Conservation (phyloP, 352 stramenopile species). For the Globisporangium recalcitrans region DNA sequence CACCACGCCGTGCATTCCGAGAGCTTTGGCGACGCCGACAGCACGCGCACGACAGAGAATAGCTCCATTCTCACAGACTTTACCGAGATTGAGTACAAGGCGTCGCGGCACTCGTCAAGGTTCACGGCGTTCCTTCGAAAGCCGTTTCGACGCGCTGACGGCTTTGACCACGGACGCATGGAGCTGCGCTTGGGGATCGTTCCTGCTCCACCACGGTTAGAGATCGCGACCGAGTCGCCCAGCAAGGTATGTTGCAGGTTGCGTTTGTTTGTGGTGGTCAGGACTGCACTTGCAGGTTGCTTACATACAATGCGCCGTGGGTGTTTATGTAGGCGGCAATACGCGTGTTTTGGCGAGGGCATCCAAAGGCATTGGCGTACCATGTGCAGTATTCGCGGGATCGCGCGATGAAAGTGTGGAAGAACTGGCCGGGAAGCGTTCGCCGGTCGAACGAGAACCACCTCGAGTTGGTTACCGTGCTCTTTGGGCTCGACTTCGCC, state of each 20-base stretch:
- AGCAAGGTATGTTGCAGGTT: constrained; percentile 41
- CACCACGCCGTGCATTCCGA: constrained; percentile 68
- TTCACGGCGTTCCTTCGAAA: constrained; percentile 63
- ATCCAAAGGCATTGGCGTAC: constrained; percentile 46
- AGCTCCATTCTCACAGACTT: constrained; percentile 64
- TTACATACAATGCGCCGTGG: too few species aligned
- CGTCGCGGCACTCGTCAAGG: constrained; percentile 45
- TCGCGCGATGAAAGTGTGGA: constrained; percentile 75
- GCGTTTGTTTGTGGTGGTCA: not conserved
- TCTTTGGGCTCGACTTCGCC: constrained; percentile 62
- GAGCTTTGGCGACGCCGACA: constrained; percentile 74
- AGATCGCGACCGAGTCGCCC: constrained; percentile 47
- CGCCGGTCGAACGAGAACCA: constrained; percentile 42
- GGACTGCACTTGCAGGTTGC: not conserved
- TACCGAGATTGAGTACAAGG: constrained; percentile 43
- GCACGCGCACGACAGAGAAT: constrained; percentile 60
- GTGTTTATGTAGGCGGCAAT: constrained; percentile 65
- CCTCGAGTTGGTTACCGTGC: constrained; percentile 50
- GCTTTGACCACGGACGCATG: constrained; percentile 35
- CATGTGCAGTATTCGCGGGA: constrained; percentile 73
- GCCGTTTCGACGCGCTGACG: constrained; percentile 57
- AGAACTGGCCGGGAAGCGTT: constrained; percentile 57
- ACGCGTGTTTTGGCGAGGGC: constrained; percentile 47
- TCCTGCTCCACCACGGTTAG: constrained; percentile 35
- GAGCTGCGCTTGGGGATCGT: constrained; percentile 42